Evolutionary conservation across 2,329 filamentous ascomycete genomes (phyloP).

Genomic region (Zalaria sp.): DNA sequence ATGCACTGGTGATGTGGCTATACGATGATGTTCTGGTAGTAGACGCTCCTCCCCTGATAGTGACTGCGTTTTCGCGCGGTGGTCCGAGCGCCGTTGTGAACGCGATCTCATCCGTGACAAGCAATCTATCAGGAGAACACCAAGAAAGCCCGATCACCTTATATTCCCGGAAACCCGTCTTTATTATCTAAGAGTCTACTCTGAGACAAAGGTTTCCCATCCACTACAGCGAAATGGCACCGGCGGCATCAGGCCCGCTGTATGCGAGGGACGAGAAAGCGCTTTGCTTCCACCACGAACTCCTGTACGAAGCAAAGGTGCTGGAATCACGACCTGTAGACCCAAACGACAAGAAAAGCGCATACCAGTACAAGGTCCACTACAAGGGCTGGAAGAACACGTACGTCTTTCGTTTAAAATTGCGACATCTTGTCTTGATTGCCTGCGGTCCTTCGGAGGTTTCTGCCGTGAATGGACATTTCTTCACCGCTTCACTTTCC

Average conservation of each 20-base stretch:
- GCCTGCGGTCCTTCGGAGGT: neutral
- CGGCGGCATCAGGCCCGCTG: constrained; percentile 35
- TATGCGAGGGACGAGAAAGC: constrained; percentile 75
- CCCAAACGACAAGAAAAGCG: constrained; percentile 52
- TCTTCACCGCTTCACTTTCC: too few species aligned
- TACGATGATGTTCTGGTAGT: too few species aligned
- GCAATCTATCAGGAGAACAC: too few species aligned
- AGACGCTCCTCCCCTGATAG: too few species aligned
- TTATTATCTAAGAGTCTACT: too few species aligned
- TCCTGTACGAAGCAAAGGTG: constrained; percentile 95
- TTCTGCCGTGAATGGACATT: neutral
- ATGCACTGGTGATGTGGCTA: too few species aligned
- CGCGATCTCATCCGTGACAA: too few species aligned
- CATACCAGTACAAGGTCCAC: constrained; percentile 82
- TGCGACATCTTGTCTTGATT: neutral
- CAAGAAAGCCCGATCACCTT: too few species aligned
- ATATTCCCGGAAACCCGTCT: too few species aligned
- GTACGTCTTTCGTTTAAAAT: constrained; percentile 33
- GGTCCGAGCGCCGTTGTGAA: too few species aligned
- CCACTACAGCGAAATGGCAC: constrained; percentile 36
- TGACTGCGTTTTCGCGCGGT: too few species aligned
- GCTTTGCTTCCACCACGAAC: constrained; percentile 91
- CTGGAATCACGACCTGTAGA: constrained; percentile 58
- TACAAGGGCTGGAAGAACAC: constrained; percentile 99
- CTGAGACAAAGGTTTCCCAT: neutral